Conservation (phyloP, 2,329 filamentous ascomycete genomes). For the Alternaria sp. region DNA sequence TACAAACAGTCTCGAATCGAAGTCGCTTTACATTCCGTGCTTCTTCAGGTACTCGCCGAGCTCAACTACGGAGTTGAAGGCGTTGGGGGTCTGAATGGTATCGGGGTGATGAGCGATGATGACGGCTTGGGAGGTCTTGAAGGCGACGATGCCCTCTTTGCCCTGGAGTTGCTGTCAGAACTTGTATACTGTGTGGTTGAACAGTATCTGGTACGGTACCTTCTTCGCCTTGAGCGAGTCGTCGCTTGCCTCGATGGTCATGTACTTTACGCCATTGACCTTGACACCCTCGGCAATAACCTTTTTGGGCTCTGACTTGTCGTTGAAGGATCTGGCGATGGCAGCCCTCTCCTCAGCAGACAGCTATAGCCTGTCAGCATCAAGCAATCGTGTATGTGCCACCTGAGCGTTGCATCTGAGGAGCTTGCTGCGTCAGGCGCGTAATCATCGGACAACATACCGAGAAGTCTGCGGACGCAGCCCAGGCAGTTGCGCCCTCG, state of each 20-base stretch:
- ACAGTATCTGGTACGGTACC: conserved; percentile 60
- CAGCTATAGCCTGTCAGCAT: conserved; percentile 52
- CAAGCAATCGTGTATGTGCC: conserved; percentile 2
- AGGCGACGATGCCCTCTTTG: conserved; percentile 79
- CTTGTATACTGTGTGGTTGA: neutral
- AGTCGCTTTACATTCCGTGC: conserved; percentile 70
- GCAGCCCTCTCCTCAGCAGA: conserved; percentile 64
- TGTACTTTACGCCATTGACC: conserved; percentile 78
- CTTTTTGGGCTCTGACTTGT: conserved; percentile 68
- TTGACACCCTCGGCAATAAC: conserved; percentile 77
- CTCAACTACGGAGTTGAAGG: conserved; percentile 79
- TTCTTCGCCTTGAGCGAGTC: conserved; percentile 85
- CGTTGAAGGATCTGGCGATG: conserved; percentile 62
- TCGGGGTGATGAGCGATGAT: conserved; percentile 89
- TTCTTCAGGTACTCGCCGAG: conserved; percentile 88
- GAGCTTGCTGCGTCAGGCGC: conserved; percentile 1
- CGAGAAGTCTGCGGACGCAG: conserved; percentile 84
- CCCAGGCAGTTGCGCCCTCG: conserved; percentile 67
- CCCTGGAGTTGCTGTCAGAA: conserved; percentile 62
- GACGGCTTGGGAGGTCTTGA: conserved; percentile 88
- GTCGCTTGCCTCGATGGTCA: conserved; percentile 78
- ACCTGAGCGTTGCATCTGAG: neutral
- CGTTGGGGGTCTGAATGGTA: conserved; percentile 74
- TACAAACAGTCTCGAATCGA: conserved; percentile 39
- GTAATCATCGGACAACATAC: conserved; percentile 61